Evolutionary conservation across 768 basidiomycete genomes (phyloP).

Genomic region (Mycena filopes): DNA sequence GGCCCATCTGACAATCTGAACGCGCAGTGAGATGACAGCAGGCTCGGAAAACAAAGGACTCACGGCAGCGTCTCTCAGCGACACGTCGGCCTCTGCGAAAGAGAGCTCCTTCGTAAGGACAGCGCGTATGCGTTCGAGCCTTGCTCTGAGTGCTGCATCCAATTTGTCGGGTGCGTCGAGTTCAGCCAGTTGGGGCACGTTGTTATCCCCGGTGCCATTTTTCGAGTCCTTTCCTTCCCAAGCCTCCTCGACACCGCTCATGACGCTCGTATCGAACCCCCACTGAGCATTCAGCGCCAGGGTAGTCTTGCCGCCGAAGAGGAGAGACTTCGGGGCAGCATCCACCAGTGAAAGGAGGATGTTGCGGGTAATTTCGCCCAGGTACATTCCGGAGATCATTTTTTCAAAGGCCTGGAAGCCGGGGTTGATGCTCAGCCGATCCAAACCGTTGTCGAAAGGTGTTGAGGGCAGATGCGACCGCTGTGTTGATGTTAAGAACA

Average conservation of each 20-base stretch:
- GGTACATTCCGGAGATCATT: constrained; percentile 99
- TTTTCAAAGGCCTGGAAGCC: constrained; percentile 95
- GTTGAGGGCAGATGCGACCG: constrained; percentile 88
- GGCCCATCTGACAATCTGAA: constrained; percentile 84
- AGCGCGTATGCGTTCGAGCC: constrained; percentile 65
- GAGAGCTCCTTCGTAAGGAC: constrained; percentile 73
- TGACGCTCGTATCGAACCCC: constrained; percentile 93
- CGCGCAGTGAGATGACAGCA: constrained; percentile 45
- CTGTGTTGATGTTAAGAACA: constrained; percentile 47
- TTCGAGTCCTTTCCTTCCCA: constrained; percentile 63
- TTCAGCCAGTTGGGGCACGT: constrained; percentile 49
- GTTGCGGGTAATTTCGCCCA: constrained; percentile 93
- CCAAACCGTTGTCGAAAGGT: constrained; percentile 90
- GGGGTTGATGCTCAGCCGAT: constrained; percentile 95
- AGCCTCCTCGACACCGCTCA: constrained; percentile 84
- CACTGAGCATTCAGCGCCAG: constrained; percentile 85
- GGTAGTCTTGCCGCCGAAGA: constrained; percentile 87
- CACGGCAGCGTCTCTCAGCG: constrained; percentile 68
- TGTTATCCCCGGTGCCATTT: constrained; percentile 37
- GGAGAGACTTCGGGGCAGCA: constrained; percentile 71
- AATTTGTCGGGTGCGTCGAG: constrained; percentile 46
- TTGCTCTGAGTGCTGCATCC: constrained; percentile 43
- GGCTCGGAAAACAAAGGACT: constrained; percentile 24
- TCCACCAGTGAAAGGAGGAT: constrained; percentile 86
- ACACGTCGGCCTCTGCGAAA: constrained; percentile 65